Conservation (phyloP, 2,329 filamentous ascomycete species). For the Pseudogymnoascus verrucosus region DNA sequence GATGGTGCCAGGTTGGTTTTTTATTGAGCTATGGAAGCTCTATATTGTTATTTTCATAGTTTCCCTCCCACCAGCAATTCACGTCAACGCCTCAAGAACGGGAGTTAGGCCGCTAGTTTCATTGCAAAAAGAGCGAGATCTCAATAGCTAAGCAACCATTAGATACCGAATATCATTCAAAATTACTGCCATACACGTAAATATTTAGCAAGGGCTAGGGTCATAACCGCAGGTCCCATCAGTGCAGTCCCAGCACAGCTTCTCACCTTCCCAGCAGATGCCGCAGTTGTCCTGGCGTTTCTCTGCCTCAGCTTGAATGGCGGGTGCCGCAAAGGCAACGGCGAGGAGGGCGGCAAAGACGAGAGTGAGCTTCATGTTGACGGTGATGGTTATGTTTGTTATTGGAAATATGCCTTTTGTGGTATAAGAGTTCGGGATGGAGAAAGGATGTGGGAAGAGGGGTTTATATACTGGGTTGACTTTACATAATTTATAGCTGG, state of each 20-base stretch:
- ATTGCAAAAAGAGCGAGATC: neutral
- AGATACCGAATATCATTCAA: neutral
- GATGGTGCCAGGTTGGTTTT: neutral
- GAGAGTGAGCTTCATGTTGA: neutral
- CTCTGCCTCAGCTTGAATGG: neutral
- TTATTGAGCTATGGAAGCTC: neutral
- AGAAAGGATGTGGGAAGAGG: neutral
- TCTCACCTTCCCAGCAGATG: neutral
- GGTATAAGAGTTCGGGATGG: neutral
- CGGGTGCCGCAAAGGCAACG: neutral
- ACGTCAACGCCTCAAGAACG: neutral
- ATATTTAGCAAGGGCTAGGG: neutral
- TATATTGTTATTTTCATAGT: neutral
- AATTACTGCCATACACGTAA: neutral
- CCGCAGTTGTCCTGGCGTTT: neutral
- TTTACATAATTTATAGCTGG: neutral
- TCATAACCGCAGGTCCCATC: neutral
- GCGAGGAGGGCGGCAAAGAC: neutral
- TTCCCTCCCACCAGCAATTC: neutral
- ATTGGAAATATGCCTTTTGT: neutral
- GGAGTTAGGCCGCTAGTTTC: neutral
- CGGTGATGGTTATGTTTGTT: neutral
- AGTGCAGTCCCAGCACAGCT: neutral
- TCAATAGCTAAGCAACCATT: neutral
- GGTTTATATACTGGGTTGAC: neutral